phyloP scores from a whole-genome alignment of 305 asterid species.

The Solanum hybrid region DNA sequence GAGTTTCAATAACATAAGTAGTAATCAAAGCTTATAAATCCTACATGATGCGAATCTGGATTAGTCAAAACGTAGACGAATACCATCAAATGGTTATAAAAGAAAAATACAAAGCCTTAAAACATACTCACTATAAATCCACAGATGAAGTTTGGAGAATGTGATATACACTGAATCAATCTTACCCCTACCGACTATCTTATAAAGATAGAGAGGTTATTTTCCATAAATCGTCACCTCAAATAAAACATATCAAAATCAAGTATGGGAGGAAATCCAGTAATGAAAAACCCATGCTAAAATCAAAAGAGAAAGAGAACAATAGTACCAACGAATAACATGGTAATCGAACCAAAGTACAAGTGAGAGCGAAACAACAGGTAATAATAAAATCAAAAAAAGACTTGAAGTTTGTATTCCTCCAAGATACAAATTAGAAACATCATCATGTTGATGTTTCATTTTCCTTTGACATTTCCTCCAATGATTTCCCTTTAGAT shows the following conservation, averaged over 20 bases:
- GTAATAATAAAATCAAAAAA: neutral
- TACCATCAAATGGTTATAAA: neutral
- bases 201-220: neutral
- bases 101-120: neutral
- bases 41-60: rapidly evolving
- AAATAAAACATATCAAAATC: neutral
- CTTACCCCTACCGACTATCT: neutral
- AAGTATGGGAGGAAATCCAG: rapidly evolving
- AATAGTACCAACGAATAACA: neutral
- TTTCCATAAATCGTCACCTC: rapidly evolving
- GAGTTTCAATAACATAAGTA: neutral
- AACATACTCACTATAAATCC: too few relatives aligned
- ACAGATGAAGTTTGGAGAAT: neutral
- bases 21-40: neutral
- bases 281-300: neutral
- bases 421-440: neutral
- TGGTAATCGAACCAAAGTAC: neutral
- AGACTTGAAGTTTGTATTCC: neutral
- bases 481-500: slow-evolving; percentile 37
- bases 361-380: rapidly evolving
- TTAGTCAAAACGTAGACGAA: rapidly evolving
- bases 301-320: neutral
- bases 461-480: slow-evolving; percentile 22
- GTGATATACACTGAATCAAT: neutral
- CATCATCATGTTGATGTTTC: neutral